Base-by-base conservation (phyloP, 306 rosid species). In the Vicia faba region DNA sequence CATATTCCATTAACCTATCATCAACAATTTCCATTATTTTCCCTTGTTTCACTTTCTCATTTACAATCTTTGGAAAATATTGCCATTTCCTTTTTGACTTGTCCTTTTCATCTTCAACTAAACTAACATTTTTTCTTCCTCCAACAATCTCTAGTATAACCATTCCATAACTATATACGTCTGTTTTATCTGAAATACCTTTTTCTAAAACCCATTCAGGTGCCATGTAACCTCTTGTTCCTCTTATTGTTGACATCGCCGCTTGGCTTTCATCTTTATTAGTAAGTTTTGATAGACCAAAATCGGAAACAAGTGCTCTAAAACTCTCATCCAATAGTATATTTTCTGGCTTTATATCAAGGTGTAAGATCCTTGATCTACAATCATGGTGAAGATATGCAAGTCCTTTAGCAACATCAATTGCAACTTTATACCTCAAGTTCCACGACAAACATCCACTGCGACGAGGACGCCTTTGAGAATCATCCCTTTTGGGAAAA, bases 131-230 rank as follows among this genome's bases (percentile, higher is more conserved):
- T 44, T 88, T 82, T 13, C 80, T 73, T 1, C 97, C 95, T 14
- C 97, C 97, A 5, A 91, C 62, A 61, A 91, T 81, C 78, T 91
- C 97, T 12, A 91, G 20, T 0, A 91, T 79, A 7, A 91, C 97
- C 95, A 91, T 91, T 2, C 97, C 97, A 26, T 82, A 91, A 63
- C 95, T 91, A n/a, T 87, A 91, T 9, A 83, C 26, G 16, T 91
- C 97, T 0, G 92, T 67, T 49, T 91, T 91, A 68, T 91, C 90
- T 0, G 97, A 86, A 19, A 91, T 51, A 8, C 96, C 96, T 4
- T 80, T 83, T 58, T 88, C 88, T 18, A 91, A 71, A 3, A 91
- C 73, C 97, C 97, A 91, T 54, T 91, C 97, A 1, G 97, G 97
- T 1, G 97, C 97, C 16, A 91, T 71, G 78, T 91, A 91, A 1